Base-by-base conservation (phyloP, 2,329 filamentous ascomycete species). In the Fusarium tanahbumbuense region DNA sequence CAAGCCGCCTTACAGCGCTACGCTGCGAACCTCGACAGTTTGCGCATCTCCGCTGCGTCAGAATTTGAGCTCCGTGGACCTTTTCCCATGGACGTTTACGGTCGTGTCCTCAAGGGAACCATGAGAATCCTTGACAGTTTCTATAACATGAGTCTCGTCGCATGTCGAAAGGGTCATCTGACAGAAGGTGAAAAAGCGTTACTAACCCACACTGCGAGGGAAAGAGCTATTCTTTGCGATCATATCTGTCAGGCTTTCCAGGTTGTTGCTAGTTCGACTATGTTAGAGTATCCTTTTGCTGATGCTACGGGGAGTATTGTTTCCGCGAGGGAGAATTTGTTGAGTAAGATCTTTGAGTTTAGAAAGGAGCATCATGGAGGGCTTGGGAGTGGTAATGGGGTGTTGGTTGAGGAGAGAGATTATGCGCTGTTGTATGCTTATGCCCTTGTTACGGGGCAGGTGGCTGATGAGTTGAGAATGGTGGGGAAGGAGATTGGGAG, bases 391-490 rank as follows among this genome's bases (percentile, higher is more conserved):
- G 28, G 28, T 0, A 0, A 34, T 5, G 40, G 45, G 1, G 1
- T 77, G 8, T 68, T 80, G 5, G 85, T 89, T 1, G 90, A 89
- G 67, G 92, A 94, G 76, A 88, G 88, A 60, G 96, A 99, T 76
- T 98, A 96, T 78, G 94, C 95, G 63, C 82, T 98, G 67, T 81
- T 98, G 20, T 99, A 98, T 81, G 94, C 95, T 6, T 99, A 97
- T 81, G 93, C 88, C 2, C 82, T 92, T 41, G 88, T 92, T 25
- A 91, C 89, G 3, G 87, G 87, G 8, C 89, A 91, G 77, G 85
- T 92, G 15, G 88, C 88, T 1, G 88, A 89, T 60, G 89, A 91
- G 78, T 78, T 92, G 32, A 83, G 85, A 73, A 83, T 83, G 45
- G 85, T 91, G 13, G 85, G 88, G 62, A 83, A 79, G 68, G 89